Conservation (phyloP, 1,284 basidiomycete genomes). For the Tilletia indica region DNA sequence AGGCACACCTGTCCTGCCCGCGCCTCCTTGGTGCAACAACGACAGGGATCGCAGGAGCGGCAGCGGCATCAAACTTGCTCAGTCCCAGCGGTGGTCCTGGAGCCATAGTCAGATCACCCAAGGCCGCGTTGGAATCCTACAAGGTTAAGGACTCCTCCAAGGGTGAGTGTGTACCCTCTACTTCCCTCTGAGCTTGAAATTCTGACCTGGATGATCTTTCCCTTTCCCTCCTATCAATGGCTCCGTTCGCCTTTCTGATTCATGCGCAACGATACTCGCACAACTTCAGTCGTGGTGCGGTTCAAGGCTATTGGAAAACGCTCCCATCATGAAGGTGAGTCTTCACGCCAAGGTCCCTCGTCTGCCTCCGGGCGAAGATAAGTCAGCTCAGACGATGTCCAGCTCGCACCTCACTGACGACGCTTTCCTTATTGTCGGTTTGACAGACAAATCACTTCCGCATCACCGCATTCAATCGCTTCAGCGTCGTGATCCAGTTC, state of each 20-base stretch:
- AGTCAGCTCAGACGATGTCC: neutral
- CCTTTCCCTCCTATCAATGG: neutral
- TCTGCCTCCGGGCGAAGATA: neutral
- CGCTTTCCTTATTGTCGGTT: neutral
- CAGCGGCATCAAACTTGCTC: neutral
- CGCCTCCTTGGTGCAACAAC: constrained; percentile 1
- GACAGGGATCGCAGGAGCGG: neutral
- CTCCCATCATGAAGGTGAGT: constrained; percentile 83
- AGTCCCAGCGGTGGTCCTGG: neutral
- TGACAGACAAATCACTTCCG: constrained; percentile 87
- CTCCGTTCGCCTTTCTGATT: neutral
- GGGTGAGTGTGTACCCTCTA: constrained; percentile 23
- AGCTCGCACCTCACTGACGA: neutral
- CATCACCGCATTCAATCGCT: constrained; percentile 89
- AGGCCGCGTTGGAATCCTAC: constrained; percentile 44
- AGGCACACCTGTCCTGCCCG: neutral
- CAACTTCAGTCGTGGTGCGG: constrained; percentile 76
- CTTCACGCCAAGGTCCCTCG: neutral
- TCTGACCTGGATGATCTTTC: neutral
- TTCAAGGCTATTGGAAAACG: constrained; percentile 97
- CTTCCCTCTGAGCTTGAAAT: neutral
- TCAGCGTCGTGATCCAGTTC: constrained; percentile 93
- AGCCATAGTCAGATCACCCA: neutral
- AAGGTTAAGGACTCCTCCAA: constrained; percentile 50
- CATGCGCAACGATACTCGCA: neutral